phyloP scores from a whole-genome alignment of 768 basidiomycete species.

The Pholiota molesta region DNA sequence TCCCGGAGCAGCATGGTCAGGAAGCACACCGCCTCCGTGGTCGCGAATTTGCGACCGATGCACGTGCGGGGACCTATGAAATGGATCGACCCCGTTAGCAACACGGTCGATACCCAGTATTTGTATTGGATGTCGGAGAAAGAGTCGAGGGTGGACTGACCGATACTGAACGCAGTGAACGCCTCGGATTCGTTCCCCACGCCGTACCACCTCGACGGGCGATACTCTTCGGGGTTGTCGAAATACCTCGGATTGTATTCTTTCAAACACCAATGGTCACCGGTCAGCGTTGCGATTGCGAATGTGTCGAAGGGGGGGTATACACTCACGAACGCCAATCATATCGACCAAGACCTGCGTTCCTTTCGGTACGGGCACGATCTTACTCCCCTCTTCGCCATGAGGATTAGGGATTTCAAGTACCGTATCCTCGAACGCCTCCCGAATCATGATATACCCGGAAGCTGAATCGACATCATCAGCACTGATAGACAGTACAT shows the following conservation, averaged over 20 bases:
- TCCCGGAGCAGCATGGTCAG: conserved; percentile 54
- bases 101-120: background rate
- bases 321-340: conserved; percentile 49
- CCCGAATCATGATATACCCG: conserved; percentile 42
- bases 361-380: conserved; percentile 43
- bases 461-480: conserved; percentile 31
- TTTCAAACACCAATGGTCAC: conserved; percentile 15
- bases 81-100: background rate
- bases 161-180: conserved; percentile 52
- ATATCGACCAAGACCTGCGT: conserved; percentile 47
- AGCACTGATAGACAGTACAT: background rate
- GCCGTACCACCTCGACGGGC: conserved; percentile 54
- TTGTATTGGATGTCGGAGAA: too few relatives aligned
- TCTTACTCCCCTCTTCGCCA: conserved; percentile 39
- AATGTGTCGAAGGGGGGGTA: background rate
- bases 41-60: conserved; percentile 58
- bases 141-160: conserved; percentile 20
- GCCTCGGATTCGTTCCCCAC: conserved; percentile 42
- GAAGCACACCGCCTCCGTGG: conserved; percentile 54
- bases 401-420: conserved; percentile 42
- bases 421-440: conserved; percentile 46
- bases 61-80: conserved; percentile 51
- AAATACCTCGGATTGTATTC: conserved; percentile 56
- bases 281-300: too few relatives aligned
- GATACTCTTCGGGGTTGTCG: conserved; percentile 48